These are phyloP conservation scores for Pseudonitzschia multistriata DNA, from an alignment of 108 stramenopile genomes.

Conservation along the genomic window DNA sequence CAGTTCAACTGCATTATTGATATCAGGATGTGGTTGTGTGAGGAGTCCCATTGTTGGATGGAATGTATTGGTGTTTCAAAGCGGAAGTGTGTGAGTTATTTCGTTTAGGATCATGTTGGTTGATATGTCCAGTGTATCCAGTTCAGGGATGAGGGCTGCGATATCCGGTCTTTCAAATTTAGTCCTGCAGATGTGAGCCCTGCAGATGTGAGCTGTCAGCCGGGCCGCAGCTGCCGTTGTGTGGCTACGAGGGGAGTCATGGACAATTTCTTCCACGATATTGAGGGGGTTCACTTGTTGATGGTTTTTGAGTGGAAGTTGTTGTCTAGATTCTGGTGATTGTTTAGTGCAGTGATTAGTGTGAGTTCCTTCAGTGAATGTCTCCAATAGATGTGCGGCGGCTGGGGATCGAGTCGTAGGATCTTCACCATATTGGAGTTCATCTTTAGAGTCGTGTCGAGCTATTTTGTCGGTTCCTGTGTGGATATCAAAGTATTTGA, in stretches of 20 bases:
- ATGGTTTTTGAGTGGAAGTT: not conserved
- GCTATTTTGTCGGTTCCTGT: not conserved
- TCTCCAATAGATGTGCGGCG: constrained; percentile 1
- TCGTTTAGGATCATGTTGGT: not conserved
- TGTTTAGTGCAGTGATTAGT: not conserved
- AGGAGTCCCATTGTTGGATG: not conserved
- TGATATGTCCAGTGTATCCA: not conserved
- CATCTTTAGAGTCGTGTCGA: constrained; percentile 7
- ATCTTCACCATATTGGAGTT: constrained; percentile 9
- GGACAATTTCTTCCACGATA: not conserved
- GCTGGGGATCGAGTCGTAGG: constrained; percentile 7
- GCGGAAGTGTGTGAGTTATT: not conserved
- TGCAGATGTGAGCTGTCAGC: not conserved
- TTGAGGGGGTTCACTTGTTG: not conserved
- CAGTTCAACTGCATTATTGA: not conserved
- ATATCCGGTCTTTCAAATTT: not conserved
- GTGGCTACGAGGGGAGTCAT: not conserved
- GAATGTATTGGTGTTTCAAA: not conserved
- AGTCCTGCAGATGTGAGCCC: not conserved
- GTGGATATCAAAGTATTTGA: constrained; percentile 9
- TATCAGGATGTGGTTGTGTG: not conserved
- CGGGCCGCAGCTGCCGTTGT: not conserved
- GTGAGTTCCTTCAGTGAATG: not conserved
- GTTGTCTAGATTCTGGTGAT: not conserved
- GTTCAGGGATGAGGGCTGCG: not conserved